These are phyloP conservation scores for Isoetes taiwanensis DNA, from an alignment of 75 land plant genomes.

Conservation along the genomic window DNA sequence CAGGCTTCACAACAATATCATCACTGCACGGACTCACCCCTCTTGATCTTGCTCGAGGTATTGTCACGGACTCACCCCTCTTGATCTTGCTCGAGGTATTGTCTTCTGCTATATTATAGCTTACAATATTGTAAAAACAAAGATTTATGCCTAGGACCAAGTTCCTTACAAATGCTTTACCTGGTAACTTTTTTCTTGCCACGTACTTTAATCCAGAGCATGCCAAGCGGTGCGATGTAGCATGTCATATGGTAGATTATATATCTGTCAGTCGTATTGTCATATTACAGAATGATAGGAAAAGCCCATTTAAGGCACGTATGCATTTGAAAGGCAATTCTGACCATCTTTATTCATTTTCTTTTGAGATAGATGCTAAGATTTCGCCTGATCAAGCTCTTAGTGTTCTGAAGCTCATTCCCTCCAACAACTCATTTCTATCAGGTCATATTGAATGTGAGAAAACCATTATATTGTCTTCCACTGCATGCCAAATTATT, in stretches of 20 bases:
- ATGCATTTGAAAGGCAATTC: neutral
- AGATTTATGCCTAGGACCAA: no score
- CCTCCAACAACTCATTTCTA: neutral
- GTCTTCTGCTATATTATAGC: neutral
- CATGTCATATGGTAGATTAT: no score
- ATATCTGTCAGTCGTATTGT: no score
- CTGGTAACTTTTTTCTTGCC: no score
- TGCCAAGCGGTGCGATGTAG: no score
- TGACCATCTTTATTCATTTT: neutral
- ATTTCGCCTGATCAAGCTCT: constrained; percentile 9
- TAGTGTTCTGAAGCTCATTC: constrained; percentile 2
- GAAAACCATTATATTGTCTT: neutral
- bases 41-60: constrained; percentile 11
- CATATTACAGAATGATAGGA: no score
- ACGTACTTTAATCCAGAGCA: no score
- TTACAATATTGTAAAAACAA: no score
- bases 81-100: neutral
- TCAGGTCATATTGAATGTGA: neutral
- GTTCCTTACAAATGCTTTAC: no score
- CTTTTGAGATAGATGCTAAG: neutral
- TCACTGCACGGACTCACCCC: constrained; percentile 14
- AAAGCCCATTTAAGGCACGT: no score
- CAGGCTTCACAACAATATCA: constrained; percentile 9
- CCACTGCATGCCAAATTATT: neutral
- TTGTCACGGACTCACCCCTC: neutral